A percentile compares a stretch with the other conserved stretches of the same genome.
Evolutionary conservation across 2,329 filamentous ascomycete genomes (phyloP).

Genomic region (Trichoderma atrobrunneum): DNA sequence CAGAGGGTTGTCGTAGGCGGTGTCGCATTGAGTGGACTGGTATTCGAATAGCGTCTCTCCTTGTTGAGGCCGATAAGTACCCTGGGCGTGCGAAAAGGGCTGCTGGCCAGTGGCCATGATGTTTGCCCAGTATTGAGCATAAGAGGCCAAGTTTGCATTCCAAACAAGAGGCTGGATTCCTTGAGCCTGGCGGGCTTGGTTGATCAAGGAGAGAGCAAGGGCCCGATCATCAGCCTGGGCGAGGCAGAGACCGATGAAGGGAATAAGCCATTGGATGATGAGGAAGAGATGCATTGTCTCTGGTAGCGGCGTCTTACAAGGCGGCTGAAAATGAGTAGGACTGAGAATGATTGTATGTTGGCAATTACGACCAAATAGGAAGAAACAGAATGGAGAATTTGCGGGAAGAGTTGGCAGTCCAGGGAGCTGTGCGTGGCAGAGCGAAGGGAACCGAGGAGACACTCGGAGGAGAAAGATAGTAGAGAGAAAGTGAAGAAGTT

Average conservation of each 20-base stretch:
- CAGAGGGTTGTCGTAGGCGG: conserved; percentile 30
- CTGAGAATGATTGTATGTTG: not conserved
- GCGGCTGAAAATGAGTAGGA: not conserved
- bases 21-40: conserved; percentile 31
- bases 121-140: conserved; percentile 36
- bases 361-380: not conserved
- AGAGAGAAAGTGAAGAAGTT: not conserved
- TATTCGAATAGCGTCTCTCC: conserved; percentile 37
- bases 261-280: conserved; percentile 18
- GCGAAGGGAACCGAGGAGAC: not conserved
- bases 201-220: conserved; percentile 31
- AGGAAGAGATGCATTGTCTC: not conserved
- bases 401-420: not conserved
- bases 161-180: conserved; percentile 30
- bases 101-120: conserved; percentile 32
- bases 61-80: conserved; percentile 32
- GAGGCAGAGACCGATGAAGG: not conserved
- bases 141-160: conserved; percentile 32
- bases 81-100: conserved; percentile 33
- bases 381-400: not conserved
- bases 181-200: conserved; percentile 32
- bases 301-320: not conserved
- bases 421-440: not conserved
- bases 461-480: not conserved
- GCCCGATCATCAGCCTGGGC: conserved; percentile 27